Base-by-base conservation (phyloP, 768 basidiomycete species). In the Boletus sp. region DNA sequence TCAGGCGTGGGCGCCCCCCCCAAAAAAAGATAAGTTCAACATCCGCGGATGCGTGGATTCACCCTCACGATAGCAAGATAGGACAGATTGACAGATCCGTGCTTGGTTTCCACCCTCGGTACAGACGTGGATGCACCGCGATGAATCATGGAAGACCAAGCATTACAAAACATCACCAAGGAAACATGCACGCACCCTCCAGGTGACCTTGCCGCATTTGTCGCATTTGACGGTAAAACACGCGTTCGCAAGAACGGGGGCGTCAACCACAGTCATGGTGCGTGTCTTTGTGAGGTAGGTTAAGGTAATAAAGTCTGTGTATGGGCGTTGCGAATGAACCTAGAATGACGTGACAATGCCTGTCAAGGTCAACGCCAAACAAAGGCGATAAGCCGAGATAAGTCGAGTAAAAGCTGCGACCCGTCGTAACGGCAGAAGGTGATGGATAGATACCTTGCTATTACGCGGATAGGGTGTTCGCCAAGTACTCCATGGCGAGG, bases 161-260 rank as follows among this genome's bases (percentile, higher is more conserved):
- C 8, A 38, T 53, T 45, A 56, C 58, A 57, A 51, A 37, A 48
- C 52, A 62, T 67, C 63, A 45, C 56, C 64, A 72, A 65, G 61
- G 59, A 46, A 63, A 63, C 60, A 64, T 44, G 56, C 51, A 70
- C 79, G 64, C 66, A 88, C 88, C 74, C 66, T 75, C 88, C 88
- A 90, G 19, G 84, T 88, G 25, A 73, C 82, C 77, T 88, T 89
- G 47, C 78, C 77, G 68, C 88, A 90, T 54, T 69, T 74, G 48
- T 68, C 70, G 72, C 88, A 90, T 54, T 76, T 75, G 54, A 84
- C 83, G 56, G 70, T 59, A 66, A 70, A 79, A 74, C 88, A 90
- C 54, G 69, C 61, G 64, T 87, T 73, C 57, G 75, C 77, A 51
- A 78, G 82, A 59, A 70, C 60, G 60, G 65, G 45, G 47, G 35